Percentiles rank a stretch among this genome's conserved stretches.
phyloP scores from a whole-genome alignment of 2,329 filamentous ascomycete genomes.

The Diaporthe aspalathi region DNA sequence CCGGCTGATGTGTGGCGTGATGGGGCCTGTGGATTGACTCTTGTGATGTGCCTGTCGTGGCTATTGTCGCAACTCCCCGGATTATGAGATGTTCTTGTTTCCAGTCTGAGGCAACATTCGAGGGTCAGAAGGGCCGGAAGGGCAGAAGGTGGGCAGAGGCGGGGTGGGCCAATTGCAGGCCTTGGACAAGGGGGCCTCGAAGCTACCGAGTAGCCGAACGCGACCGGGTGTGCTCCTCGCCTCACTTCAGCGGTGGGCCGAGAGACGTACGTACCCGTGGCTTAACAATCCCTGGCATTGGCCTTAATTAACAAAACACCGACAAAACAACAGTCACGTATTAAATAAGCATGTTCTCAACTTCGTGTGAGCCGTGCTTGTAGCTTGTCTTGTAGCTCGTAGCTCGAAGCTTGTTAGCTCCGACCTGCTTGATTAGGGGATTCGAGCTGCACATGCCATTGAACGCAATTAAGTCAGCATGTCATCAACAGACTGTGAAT shows the following conservation, averaged over 20 bases:
- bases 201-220: slow-evolving; percentile 19
- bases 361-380: not conserved
- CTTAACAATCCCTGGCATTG: not conserved
- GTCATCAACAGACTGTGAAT: not conserved
- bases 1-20: slow-evolving; percentile 37
- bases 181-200: not conserved
- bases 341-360: not conserved
- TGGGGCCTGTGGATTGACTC: slow-evolving; percentile 27
- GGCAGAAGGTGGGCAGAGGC: slow-evolving; percentile 25
- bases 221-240: slow-evolving; percentile 2
- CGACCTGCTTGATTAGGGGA: not conserved
- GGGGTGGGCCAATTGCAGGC: slow-evolving; percentile 8
- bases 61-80: slow-evolving; percentile 18
- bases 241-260: slow-evolving; percentile 22
- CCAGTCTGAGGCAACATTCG: slow-evolving; percentile 13
- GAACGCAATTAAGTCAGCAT: not conserved
- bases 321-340: not conserved
- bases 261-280: not conserved
- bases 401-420: not conserved
- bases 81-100: slow-evolving; percentile 25
- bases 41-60: slow-evolving; percentile 29
- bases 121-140: slow-evolving; percentile 6
- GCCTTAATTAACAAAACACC: no score
- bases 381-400: no score
- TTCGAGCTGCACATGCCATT: not conserved